Base-by-base conservation (phyloP, 257 asterid species). In the Plectranthus barbatus region DNA sequence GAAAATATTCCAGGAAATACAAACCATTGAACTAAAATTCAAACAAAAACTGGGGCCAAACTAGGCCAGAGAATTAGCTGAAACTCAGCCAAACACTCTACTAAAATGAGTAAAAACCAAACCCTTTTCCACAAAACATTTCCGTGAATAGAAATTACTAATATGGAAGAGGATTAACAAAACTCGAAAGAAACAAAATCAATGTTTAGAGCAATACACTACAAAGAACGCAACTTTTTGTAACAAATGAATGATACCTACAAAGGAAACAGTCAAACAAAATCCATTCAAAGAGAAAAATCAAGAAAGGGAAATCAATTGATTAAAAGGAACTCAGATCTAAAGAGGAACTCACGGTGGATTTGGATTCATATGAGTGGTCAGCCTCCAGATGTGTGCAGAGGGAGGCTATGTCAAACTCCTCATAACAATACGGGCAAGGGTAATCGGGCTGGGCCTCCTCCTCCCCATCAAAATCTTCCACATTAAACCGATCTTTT, bases 351-450 rank as follows among this genome's bases (percentile, higher is more conserved):
- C 98, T 86, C 70, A 91, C 98, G 39, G 90, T 72, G 74, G 87
- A 67, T 80, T 71, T 88, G 40, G 94, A 75, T 63, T 86, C 92
- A 58, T 67, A 76, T 11, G 94, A 71, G 55, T 84, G 95, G 8
- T 88, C 87, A 70, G 83, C 84, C 65, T 91, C 94, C 0, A 91
- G 94, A 81, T 91, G 95, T 4, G 84, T 76, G 79, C 94, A 88
- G 63, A 91, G 90, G 55, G 94, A 86, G 12, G 80, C 77, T 36
- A 81, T 61, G 73, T 91, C 98, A 52, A 82, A 88, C 56, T 91
- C 96, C 62, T 86, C 94, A 36, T 69, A 84, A 47, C 98, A 91
- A 86, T 78, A 88, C 9, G 96, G 96, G 70, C 95, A 91, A 4
- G 87, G 82, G 31, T 78, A 80, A 72, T 88, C 91, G 66, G 86